Evolutionary conservation across 768 basidiomycete genomes (phyloP), one percentile per base, ranked within the genome.

Genomic region (Russula dissimulans): DNA sequence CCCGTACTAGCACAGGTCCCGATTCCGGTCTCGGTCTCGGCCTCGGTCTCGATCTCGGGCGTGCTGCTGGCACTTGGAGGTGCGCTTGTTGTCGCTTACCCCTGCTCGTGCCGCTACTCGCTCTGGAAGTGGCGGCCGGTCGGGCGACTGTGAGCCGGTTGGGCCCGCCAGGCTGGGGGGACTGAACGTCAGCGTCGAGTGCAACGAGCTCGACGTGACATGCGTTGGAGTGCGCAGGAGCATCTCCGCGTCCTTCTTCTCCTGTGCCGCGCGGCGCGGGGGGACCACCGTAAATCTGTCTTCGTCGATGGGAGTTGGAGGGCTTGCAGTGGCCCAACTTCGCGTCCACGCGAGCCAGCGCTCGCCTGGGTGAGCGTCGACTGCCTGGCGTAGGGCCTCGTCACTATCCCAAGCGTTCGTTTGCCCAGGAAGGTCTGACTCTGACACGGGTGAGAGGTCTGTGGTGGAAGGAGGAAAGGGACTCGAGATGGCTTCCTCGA

Each of bases 181-280:
- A 32, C 67, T 67, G 64, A 87, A 86, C 65, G 80, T 82, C 32
- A 87, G 74, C 31, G 76, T 74, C 31, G 74, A 78, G 57, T 83
- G 79, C 57, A 87, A 73, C 0, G 80, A 77, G 1, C 81, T 80
- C 11, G 80, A 85, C 69, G 74, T 81, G 39, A 87, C 70, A 60
- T 76, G 75, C 2, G 82, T 76, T 0, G 86, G 85, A 61, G 82
- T 84, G 29, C 73, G 73, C 0, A 83, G 82, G 3, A 87, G 74
- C 22, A 79, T 65, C 3, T 51, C 55, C 38, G 50, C 15, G 31
- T 45, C 54, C 71, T 73, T n/a, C 51, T 65, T 66, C 71, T 57
- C 62, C 69, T 72, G 44, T 70, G 69, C 34, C 63, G 66, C 31
- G 64, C 64, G 66, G 7, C 75, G 71, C 9, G 62, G 57, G 5